Evolutionary conservation across 2,329 filamentous ascomycete genomes (phyloP).

Genomic region (Fulvia fulva): DNA sequence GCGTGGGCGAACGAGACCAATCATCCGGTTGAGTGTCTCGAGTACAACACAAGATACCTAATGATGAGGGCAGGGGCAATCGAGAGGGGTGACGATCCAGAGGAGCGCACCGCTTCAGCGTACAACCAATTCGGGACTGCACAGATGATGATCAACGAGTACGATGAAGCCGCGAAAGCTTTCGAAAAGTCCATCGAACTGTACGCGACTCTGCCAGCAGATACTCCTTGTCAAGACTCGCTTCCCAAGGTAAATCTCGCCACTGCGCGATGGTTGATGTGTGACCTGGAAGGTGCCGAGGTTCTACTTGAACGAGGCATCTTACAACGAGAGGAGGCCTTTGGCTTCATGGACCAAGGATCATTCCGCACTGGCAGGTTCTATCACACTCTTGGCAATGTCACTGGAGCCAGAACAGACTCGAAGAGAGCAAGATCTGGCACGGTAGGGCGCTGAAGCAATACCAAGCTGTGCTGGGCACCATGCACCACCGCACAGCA

Average conservation of each 20-base stretch:
- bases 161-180: neutral
- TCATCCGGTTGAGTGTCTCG: neutral
- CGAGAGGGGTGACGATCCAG: neutral
- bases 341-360: neutral
- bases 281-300: neutral
- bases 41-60: constrained; percentile 3
- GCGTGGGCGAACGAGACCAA: constrained; percentile 12
- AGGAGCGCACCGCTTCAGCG: neutral
- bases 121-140: constrained; percentile 8
- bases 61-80: neutral
- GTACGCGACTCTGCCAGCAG: neutral
- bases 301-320: neutral
- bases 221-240: constrained; percentile 4
- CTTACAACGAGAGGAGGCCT: constrained; percentile 2
- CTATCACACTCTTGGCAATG: constrained; percentile 10
- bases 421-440: constrained; percentile 3
- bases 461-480: neutral
- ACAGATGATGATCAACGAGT: neutral
- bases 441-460: constrained; percentile 5
- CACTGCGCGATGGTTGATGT: neutral
- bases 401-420: neutral
- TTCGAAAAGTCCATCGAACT: constrained; percentile 4
- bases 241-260: constrained; percentile 2
- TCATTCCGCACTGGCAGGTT: constrained; percentile 10
- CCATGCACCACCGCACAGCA: constrained; percentile 6